Evolutionary conservation across 208 protist species (phyloP), one percentile per base, ranked within the genome.

Genomic region (Leishmania mexicana): DNA sequence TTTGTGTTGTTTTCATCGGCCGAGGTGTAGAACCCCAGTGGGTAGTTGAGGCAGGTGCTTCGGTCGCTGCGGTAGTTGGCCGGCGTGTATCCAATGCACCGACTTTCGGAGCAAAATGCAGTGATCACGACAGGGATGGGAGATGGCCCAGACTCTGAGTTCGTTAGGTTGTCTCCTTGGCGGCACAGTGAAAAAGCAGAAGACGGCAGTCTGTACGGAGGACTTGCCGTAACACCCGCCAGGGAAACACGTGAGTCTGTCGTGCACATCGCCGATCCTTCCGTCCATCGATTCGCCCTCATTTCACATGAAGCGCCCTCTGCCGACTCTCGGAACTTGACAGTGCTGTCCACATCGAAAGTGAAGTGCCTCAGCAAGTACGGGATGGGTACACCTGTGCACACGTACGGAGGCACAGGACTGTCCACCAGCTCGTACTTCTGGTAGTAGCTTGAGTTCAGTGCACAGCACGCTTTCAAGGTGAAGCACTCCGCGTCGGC

Each of bases 1-100:
- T 79, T 85, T 8, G 60, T 79, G 82, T 85, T 85, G 82, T 85
- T 85, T 15, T 78, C 77, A 76, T 79, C 72, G 10, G 58, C 31
- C 24, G 82, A 85, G 17, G 77, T 81, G 71, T 81, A 85, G 51
- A 65, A 81, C 62, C 82, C 82, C 2, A 85, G 72, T 3, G 82
- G 58, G 31, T 78, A 60, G 19, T 73, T 60, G 1, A 40, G 2
- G 53, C 82, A 85, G 10, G 21, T 38, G 15, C 75, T 5, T 6
- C 82, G 74, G 35, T 85, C 82, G 24, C 54, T 54, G 76, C 79
- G 75, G 73, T 85, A 81, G 51, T 85, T 85, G 31, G 49, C 58
- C 3, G 70, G 3, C 3, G 82, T 81, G 60, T 85, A 85, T 11
- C 82, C 72, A 38, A 85, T 73, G 58, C 82, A 85, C 8, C 24